phyloP scores from a whole-genome alignment of 768 basidiomycete genomes.

The Leccinum rimulosum region DNA sequence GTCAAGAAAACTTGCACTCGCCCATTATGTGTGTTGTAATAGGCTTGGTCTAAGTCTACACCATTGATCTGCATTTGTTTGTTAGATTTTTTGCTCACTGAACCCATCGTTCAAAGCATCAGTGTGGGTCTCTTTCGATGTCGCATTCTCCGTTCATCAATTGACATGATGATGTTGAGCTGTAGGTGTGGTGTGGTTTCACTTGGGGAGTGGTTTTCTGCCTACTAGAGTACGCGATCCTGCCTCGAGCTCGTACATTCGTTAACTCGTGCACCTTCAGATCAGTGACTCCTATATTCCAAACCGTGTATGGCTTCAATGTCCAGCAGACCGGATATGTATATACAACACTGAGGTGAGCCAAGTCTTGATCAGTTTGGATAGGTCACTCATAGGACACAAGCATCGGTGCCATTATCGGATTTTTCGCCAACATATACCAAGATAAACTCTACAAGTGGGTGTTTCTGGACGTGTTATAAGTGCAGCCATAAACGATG shows the following conservation, averaged over 20 bases:
- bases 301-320: conserved; percentile 55
- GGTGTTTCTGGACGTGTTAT: background rate
- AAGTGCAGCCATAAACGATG: conserved; percentile 9
- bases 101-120: conserved; percentile 72
- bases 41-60: background rate
- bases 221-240: conserved; percentile 48
- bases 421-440: conserved; percentile 41
- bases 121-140: conserved; percentile 42
- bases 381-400: conserved; percentile 1
- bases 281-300: conserved; percentile 55
- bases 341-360: conserved; percentile 50
- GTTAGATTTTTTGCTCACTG: conserved; percentile 33
- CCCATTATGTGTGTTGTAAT: conserved; percentile 55
- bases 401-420: conserved; percentile 52
- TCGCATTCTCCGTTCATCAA: background rate
- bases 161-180: background rate
- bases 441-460: conserved; percentile 53
- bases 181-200: conserved; percentile 63
- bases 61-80: conserved; percentile 1
- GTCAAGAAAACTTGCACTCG: conserved; percentile 69
- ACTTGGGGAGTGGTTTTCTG: conserved; percentile 75
- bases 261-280: conserved; percentile 24
- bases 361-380: background rate
- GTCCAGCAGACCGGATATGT: conserved; percentile 55
- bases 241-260: background rate